Base-by-base conservation (phyloP, 805 yeast genomes). In the Kodamaea nitidulidarum region DNA sequence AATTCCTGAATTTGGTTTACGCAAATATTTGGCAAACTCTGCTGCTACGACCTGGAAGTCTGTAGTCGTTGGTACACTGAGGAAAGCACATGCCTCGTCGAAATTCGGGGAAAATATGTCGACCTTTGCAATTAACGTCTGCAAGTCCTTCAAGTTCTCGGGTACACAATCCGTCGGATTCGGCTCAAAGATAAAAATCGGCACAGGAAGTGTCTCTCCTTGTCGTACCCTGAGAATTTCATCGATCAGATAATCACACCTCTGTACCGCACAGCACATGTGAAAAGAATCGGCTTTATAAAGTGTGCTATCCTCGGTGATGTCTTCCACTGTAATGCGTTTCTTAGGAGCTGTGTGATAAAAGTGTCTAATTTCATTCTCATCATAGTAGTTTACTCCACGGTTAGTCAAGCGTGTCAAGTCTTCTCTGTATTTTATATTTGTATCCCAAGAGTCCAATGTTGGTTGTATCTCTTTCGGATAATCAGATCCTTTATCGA, bases 401-500 rank as follows among this genome's bases (percentile, higher is more conserved):
- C 91, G 64, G 0, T 96, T 82, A 1, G 96, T 88, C 35, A 67
- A 51, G 38, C 96, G 63, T 1, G 60, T 38, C 0, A 43, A 32
- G 45, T 80, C 79, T 6, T 60, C 54, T 32, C 96, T 63, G 48
- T 75, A 73, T 0, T 79, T 54, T 0, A 73, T 67, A 0, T 84
- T 85, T 0, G 87, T 67, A 0, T 69, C 58, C 95, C 95, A 87
- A 0, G 62, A 44, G 3, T 67, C 55, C 11, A 91, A 51, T 41
- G 71, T 71, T 0, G 55, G 36, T 24, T 67, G 61, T 1, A 79
- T 63, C 0, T 50, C 54, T 0, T 29, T 32, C 0, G 95, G 95
- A 52, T 88, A 86, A 52, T 88, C 97, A 3, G 57, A 51, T 0
- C 98, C 98, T 38, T 76, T 71, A 54, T 90, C 97, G 1, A 88